These are phyloP conservation scores for Xylariaceae sp. DNA, from an alignment of 2,329 filamentous ascomycete genomes.

Conservation along the genomic window DNA sequence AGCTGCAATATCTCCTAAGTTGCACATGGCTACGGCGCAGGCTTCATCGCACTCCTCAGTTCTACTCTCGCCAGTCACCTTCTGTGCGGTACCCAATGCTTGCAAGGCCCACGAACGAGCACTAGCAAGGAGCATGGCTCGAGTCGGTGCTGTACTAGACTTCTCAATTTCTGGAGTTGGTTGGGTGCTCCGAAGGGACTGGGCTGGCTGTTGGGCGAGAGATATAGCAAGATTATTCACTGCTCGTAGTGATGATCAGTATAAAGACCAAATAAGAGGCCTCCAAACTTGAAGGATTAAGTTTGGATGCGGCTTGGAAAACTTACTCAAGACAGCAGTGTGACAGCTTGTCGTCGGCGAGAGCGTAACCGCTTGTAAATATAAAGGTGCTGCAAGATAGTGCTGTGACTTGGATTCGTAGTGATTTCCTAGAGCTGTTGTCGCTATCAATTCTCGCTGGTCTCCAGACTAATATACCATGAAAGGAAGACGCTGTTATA, in stretches of 20 bases:
- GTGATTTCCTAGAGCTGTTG: conserved; percentile 71
- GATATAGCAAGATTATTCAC: conserved; percentile 82
- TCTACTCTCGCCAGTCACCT: conserved; percentile 69
- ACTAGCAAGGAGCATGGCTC: conserved; percentile 68
- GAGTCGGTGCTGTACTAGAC: conserved; percentile 49
- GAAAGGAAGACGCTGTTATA: neutral
- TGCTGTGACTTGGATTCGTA: conserved; percentile 78
- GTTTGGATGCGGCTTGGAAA: too few relatives aligned
- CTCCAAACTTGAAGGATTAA: conserved; percentile 19
- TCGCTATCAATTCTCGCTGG: conserved; percentile 35
- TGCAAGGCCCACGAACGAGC: conserved; percentile 81
- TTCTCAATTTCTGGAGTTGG: conserved; percentile 37
- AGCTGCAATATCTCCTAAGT: conserved; percentile 82
- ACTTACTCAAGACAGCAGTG: conserved; percentile 75
- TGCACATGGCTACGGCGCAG: conserved; percentile 84
- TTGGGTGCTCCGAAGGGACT: conserved; percentile 39
- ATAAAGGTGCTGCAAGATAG: conserved; percentile 83
- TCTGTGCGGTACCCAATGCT: conserved; percentile 69
- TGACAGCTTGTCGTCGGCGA: conserved; percentile 72
- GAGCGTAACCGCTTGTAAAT: conserved; percentile 80
- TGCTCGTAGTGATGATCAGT: conserved; percentile 39
- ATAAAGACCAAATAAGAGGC: conserved; percentile 18
- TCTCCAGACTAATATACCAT: neutral
- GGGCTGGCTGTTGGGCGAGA: conserved; percentile 69
- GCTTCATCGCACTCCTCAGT: conserved; percentile 82